Base-by-base conservation (phyloP, 1,284 basidiomycete species). In the Tranzscheliella williamsii region DNA sequence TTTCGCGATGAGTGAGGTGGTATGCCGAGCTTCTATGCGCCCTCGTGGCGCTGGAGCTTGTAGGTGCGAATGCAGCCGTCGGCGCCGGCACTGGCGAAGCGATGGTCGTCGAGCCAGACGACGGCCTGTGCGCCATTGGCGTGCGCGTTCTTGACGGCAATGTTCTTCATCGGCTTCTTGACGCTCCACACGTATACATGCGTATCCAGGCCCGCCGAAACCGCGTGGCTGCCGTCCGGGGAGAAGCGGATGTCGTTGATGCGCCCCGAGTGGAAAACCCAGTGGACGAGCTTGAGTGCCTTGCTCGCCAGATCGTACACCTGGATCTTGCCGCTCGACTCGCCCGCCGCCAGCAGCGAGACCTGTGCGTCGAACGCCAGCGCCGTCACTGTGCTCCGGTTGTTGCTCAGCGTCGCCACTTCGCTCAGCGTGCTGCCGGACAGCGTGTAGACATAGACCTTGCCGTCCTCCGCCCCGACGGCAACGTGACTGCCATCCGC, bases 161-260 rank as follows among this genome's bases (percentile, higher is more conserved):
- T 85, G 67, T 89, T 90, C 79, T 85, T 86, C 78, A 85, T 80
- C 11, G 88, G 87, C 67, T 87, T 87, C 48, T 83, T 82, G 29
- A 90, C 85, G 65, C 86, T 87, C 87, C 91, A 97, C 30, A 97
- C 80, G 75, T 91, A 95, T 7, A 95, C 85, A 70, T 91, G 85
- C 22, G 92, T 94, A 76, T 98, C 94, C 23, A 62, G 29, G 17
- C 47, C 42, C 22, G 58, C 58, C 33, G 52, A 58, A 3, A 87
- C 91, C 52, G 89, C 85, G 67, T 91, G 84, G 67, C 82, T 82
- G 4, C 86, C 86, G 68, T 89, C 86, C 2, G 84, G 76, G 3
- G 87, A 87, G 85, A 88, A 97, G 1, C 84, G 81, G 13, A 97
- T 82, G 15, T 88, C 85, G 65, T 87, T 84, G 51, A 97, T 84